Conservation (phyloP, 2,329 filamentous ascomycete species). For the Trichothecium roseum region DNA sequence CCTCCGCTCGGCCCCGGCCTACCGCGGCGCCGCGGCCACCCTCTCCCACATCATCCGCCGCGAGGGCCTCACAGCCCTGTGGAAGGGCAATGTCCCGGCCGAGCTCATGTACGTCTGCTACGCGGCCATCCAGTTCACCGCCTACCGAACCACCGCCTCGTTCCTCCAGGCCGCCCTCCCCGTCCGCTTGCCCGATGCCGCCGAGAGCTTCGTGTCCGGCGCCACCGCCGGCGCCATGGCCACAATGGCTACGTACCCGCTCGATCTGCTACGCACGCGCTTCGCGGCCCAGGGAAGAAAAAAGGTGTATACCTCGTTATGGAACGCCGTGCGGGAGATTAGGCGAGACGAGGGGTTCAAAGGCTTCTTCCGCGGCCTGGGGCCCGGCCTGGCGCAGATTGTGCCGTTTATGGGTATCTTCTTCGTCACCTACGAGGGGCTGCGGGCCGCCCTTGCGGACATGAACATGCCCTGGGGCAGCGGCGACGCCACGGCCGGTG, state of each 20-base stretch:
- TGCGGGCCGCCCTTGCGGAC: slow-evolving; percentile 49
- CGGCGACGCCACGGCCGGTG: slow-evolving; percentile 74
- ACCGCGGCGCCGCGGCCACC: slow-evolving; percentile 70
- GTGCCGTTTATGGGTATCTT: slow-evolving; percentile 96
- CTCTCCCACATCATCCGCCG: slow-evolving; percentile 64
- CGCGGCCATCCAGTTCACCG: slow-evolving; percentile 78
- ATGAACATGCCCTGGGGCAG: slow-evolving; percentile 58
- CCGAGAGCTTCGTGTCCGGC: slow-evolving; percentile 73
- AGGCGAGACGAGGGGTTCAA: slow-evolving; percentile 58
- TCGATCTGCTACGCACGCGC: slow-evolving; percentile 84
- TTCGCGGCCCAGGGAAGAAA: slow-evolving; percentile 89
- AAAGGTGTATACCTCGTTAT: slow-evolving; percentile 66
- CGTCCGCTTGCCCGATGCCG: slow-evolving; percentile 47
- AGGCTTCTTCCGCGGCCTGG: slow-evolving; percentile 84
- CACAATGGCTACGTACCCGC: slow-evolving; percentile 78
- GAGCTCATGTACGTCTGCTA: slow-evolving; percentile 92
- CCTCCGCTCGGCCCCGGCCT: slow-evolving; percentile 38
- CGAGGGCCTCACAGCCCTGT: slow-evolving; percentile 79
- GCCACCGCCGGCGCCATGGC: slow-evolving; percentile 73
- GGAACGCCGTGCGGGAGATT: slow-evolving; percentile 63
- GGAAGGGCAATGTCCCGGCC: slow-evolving; percentile 96
- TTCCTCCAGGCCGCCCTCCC: slow-evolving; percentile 45
- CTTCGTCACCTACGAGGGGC: slow-evolving; percentile 77
- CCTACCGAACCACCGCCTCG: slow-evolving; percentile 68
- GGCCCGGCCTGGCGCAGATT: slow-evolving; percentile 75